Conservation (phyloP, 257 asterid species). For the Capsicum pubescens region DNA sequence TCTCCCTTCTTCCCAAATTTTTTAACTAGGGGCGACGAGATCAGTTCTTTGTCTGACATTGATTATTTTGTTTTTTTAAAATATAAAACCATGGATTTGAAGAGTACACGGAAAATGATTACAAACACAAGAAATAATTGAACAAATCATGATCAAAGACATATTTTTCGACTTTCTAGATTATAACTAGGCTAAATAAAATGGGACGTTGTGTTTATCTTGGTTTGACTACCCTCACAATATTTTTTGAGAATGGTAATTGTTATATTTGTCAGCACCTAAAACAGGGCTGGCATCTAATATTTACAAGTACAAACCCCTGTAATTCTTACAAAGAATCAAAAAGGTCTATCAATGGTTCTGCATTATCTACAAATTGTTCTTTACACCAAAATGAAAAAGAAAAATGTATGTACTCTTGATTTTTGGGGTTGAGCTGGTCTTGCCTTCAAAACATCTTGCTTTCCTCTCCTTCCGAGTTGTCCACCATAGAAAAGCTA, state of each 20-base stretch:
- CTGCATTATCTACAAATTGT: conserved; percentile 16
- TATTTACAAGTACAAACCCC: conserved; percentile 11
- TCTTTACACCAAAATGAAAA: conserved; percentile 19
- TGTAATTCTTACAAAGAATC: conserved; percentile 3
- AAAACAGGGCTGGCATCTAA: neutral
- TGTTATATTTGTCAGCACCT: neutral
- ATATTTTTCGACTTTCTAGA: neutral
- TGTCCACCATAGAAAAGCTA: neutral
- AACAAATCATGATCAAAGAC: neutral
- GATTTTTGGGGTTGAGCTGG: neutral
- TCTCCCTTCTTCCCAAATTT: neutral
- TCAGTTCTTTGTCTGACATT: conserved; percentile 12
- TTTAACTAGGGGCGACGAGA: neutral
- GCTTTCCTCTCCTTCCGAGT: conserved; percentile 5
- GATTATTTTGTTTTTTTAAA: neutral
- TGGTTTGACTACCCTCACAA: conserved; percentile 2
- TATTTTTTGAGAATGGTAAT: neutral
- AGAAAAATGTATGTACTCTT: conserved; percentile 2
- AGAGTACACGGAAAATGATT: neutral
- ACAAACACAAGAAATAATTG: neutral
- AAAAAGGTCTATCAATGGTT: neutral
- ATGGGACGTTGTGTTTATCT: neutral
- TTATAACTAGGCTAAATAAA: neutral
- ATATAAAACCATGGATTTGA: conserved; percentile 13
- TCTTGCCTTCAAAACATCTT: neutral